These are phyloP conservation scores for Pseudozyma hubeiensis DNA, from an alignment of 1,284 basidiomycete species.

Conservation along the genomic window DNA sequence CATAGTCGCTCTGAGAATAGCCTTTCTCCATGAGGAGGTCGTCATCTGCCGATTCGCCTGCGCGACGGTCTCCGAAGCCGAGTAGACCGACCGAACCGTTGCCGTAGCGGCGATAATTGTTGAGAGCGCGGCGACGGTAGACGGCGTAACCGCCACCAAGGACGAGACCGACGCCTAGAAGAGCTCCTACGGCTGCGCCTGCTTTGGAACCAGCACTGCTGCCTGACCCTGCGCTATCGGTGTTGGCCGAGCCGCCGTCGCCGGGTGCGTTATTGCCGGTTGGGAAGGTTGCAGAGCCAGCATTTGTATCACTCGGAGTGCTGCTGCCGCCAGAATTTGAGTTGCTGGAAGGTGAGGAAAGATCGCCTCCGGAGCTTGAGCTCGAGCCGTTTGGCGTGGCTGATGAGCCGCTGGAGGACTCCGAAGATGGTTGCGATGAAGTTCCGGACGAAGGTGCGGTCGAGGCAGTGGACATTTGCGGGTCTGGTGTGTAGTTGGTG, in stretches of 20 bases:
- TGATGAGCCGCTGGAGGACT: not conserved
- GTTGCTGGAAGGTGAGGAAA: conserved; percentile 8
- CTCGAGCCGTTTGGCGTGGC: conserved; percentile 13
- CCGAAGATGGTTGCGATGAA: not conserved
- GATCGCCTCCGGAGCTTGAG: conserved; percentile 12
- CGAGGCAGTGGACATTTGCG: conserved; percentile 16
- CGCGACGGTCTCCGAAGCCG: conserved; percentile 22
- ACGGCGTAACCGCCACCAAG: conserved; percentile 54
- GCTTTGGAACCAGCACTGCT: conserved; percentile 41
- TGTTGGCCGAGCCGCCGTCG: conserved; percentile 6
- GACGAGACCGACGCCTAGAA: conserved; percentile 57
- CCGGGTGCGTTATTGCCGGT: conserved; percentile 5
- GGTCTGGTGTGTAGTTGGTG: conserved; percentile 54
- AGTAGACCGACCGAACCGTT: conserved; percentile 45
- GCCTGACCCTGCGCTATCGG: conserved; percentile 1
- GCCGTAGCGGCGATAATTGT: conserved; percentile 48
- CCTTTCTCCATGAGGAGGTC: conserved; percentile 52
- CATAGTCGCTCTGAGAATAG: conserved; percentile 23
- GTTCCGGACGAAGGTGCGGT: not conserved
- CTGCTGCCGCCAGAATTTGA: conserved; percentile 11
- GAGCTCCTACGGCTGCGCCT: conserved; percentile 53
- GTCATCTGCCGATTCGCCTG: conserved; percentile 26
- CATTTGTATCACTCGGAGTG: conserved; percentile 1
- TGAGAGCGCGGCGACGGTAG: conserved; percentile 46
- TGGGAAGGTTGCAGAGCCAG: conserved; percentile 22